phyloP scores from a whole-genome alignment of 2,329 filamentous ascomycete species.

The Xylariaceae sp. region DNA sequence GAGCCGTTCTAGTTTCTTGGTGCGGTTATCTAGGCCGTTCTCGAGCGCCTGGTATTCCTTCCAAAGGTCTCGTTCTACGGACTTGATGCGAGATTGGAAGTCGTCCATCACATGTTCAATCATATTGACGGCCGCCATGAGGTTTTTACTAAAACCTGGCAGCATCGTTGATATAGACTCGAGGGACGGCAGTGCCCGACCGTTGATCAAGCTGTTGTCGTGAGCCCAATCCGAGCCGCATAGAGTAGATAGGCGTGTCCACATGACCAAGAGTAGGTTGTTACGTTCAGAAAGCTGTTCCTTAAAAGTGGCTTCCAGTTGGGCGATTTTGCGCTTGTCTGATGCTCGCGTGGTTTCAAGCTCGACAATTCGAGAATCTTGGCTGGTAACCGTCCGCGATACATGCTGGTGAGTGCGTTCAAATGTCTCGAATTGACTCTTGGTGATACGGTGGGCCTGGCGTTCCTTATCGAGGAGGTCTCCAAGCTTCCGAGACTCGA shows the following conservation, averaged over 20 bases:
- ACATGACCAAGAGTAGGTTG: slow-evolving; percentile 77
- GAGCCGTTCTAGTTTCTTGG: slow-evolving; percentile 81
- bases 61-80: slow-evolving; percentile 83
- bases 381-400: slow-evolving; percentile 76
- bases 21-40: slow-evolving; percentile 68
- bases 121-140: slow-evolving; percentile 78
- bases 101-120: slow-evolving; percentile 74
- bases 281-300: slow-evolving; percentile 89
- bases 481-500: slow-evolving; percentile 78
- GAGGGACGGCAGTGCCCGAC: slow-evolving; percentile 72
- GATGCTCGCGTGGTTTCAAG: slow-evolving; percentile 73
- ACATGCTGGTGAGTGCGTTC: slow-evolving; percentile 85
- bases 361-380: slow-evolving; percentile 78
- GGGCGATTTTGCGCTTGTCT: slow-evolving; percentile 70
- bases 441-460: slow-evolving; percentile 76
- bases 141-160: slow-evolving; percentile 82
- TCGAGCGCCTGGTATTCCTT: slow-evolving; percentile 87
- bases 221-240: slow-evolving; percentile 92
- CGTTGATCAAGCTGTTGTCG: slow-evolving; percentile 81
- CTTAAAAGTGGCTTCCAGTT: slow-evolving; percentile 73
- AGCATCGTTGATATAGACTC: slow-evolving; percentile 83
- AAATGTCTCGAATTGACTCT: slow-evolving; percentile 79
- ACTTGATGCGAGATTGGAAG: slow-evolving; percentile 74
- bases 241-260: slow-evolving; percentile 79
- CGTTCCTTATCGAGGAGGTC: slow-evolving; percentile 91